Evolutionary conservation across 2,329 filamentous ascomycete genomes (phyloP).

Genomic region (Penicillium thymicola): DNA sequence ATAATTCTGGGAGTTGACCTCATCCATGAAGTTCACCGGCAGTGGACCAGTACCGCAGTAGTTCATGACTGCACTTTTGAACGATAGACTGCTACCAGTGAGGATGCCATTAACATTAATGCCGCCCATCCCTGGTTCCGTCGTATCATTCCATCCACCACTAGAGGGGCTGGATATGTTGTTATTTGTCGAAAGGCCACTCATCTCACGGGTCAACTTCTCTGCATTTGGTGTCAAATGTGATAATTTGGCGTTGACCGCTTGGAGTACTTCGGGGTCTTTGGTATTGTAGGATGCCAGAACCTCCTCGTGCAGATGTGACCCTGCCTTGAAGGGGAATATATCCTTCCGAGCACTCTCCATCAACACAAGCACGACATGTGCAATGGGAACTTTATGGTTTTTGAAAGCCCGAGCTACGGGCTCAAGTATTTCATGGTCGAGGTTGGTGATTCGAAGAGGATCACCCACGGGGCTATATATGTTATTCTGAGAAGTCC

Average conservation of each 20-base stretch:
- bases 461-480: conserved; percentile 32
- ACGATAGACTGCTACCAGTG: conserved; percentile 31
- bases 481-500: conserved; percentile 10
- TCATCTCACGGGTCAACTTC: conserved; percentile 28
- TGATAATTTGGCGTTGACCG: conserved; percentile 22
- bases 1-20: conserved; percentile 28
- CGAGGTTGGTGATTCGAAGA: conserved; percentile 31
- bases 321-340: conserved; percentile 30
- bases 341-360: conserved; percentile 34
- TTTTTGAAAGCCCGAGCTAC: conserved; percentile 24
- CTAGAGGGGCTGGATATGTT: conserved; percentile 4
- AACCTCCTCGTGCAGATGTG: conserved; percentile 27
- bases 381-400: conserved; percentile 27
- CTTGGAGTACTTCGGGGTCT: conserved; percentile 6
- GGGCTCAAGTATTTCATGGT: conserved; percentile 25
- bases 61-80: conserved; percentile 32
- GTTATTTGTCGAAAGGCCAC: conserved; percentile 9
- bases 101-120: conserved; percentile 30
- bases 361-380: conserved; percentile 32
- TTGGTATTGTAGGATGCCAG: conserved; percentile 21
- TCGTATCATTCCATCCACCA: conserved; percentile 20
- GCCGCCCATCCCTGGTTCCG: conserved; percentile 29
- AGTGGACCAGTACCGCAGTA: conserved; percentile 32
- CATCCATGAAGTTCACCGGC: conserved; percentile 31
- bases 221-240: conserved; percentile 30